Percentiles rank a stretch among this genome's conserved stretches.
Conservation (phyloP, 2,329 filamentous ascomycete genomes). For the Zasmidium cellare region DNA sequence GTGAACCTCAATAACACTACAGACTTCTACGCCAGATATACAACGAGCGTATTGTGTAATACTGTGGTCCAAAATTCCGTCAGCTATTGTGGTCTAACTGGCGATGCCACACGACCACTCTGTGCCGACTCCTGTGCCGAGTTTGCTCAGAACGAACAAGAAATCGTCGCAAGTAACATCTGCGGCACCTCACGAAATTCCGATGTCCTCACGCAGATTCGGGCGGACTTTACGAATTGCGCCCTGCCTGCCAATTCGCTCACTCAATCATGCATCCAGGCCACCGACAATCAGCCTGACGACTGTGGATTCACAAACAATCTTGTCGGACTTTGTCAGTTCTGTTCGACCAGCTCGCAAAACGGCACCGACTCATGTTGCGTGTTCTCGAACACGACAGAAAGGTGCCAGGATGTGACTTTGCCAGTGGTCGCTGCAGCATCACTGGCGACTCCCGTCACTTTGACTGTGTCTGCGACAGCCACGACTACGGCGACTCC, state of each 20-base stretch:
- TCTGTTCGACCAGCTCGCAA: slow-evolving; percentile 77
- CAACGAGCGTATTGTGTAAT: slow-evolving; percentile 89
- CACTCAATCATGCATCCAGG: slow-evolving; percentile 71
- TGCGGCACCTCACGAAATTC: slow-evolving; percentile 63
- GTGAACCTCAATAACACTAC: slow-evolving; percentile 77
- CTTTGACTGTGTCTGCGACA: slow-evolving; percentile 62
- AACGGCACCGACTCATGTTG: slow-evolving; percentile 97
- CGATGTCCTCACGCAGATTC: slow-evolving; percentile 73
- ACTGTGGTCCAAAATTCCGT: slow-evolving; percentile 89
- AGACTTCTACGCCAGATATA: slow-evolving; percentile 88
- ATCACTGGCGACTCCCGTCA: slow-evolving; percentile 58
- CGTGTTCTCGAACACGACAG: slow-evolving; percentile 73
- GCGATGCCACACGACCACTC: slow-evolving; percentile 68
- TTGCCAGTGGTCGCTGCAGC: slow-evolving; percentile 66
- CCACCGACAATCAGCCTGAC: slow-evolving; percentile 73
- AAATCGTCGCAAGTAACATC: slow-evolving; percentile 73
- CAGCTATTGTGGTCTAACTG: slow-evolving; percentile 64
- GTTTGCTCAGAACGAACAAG: slow-evolving; percentile 84
- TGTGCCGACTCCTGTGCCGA: slow-evolving; percentile 89
- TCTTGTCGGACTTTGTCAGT: slow-evolving; percentile 75
- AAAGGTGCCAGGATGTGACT: slow-evolving; percentile 71
- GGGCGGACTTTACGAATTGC: slow-evolving; percentile 90
- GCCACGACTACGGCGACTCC: slow-evolving; percentile 23
- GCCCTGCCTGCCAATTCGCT: slow-evolving; percentile 79
- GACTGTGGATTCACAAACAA: slow-evolving; percentile 84